Evolutionary conservation across 2,329 filamentous ascomycete genomes (phyloP), one percentile per base, ranked within the genome.

Genomic region (Beauveria caledonica): DNA sequence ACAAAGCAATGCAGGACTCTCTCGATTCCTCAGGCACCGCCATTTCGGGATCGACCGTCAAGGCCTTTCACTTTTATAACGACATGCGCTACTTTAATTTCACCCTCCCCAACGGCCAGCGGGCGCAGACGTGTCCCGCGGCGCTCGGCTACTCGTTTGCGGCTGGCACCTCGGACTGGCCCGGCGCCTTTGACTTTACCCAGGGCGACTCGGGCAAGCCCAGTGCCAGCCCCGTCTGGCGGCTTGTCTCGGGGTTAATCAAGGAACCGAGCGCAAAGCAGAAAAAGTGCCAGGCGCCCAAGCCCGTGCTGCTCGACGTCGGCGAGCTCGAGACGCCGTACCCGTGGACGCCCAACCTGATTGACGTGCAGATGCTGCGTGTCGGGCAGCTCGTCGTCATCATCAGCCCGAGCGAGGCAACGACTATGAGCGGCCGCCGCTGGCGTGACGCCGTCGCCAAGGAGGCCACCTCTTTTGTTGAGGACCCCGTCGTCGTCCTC

Each of bases 81-180:
- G 84, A 97, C 71, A 87, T 97, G 78, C 84, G 86, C 5, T 84
- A 83, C 67, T 94, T 86, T 71, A 80, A 80, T 0, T 96, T 97
- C 69, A 72, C 76, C 3, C 84, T 92, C 1, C 81, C 86, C 0
- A 91, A 96, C 66, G 89, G 89, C 50, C 85, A 84, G 3, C 75
- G 75, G 33, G 89, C 86, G 7, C 79, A 76, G 54, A 96, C 92
- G 0, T 97, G 93, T 67, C 87, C 92, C 3, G 92, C 92, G 0
- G 91, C 92, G 0, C 77, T 97, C 62, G 93, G 93, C 6, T 96
- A 94, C 70, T 92, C 89, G 0, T 97, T 97, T 70, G 93, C 93
- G 0, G 93, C 90, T 1, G 93, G 93, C 11, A 97, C 93, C 0
- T 90, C 90, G 0, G 93, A 97, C 71, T 91, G 93, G 6, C 92